Evolutionary conservation across 1,284 basidiomycete genomes (phyloP), one percentile per base, ranked within the genome.

Genomic region (Volvariella volvacea): DNA sequence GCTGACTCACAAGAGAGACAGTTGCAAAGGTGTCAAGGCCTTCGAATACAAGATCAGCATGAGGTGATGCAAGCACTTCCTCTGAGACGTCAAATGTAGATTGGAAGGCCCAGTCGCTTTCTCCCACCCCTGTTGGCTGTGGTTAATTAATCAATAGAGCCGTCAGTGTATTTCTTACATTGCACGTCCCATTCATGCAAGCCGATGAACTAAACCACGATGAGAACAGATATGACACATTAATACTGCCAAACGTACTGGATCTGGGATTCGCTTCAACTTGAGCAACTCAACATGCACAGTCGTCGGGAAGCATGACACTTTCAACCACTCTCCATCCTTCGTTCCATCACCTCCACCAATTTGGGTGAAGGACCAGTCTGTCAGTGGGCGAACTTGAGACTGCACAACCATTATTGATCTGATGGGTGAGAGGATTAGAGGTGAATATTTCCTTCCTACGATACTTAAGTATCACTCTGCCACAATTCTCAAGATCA

Each of bases 81-180:
- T 73, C 63, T 1, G 67, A 65, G n/a, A 80, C 67, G 7, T 62
- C 51, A 56, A 94, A 85, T 1, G 60, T 66, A 7, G 80, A 83
- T 56, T 76, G 81, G 71, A 94, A 95, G n/a, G 71, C 67, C 92
- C 92, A 95, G 34, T 83, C 77, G 8, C 74, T 72, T 63, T 94
- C 91, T 19, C 88, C 89, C 39, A 94, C 70, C 92, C 91, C 90
- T 92, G n/a, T n/a, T n/a, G n/a, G n/a, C n/a, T n/a, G 49, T 25
- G 47, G 19, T 44, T 17, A 41, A 40, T 16, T 36, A 48, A 39
- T 22, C 42, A 45, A 20, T 31, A 21, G 19, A 36, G 22, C 14
- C 15, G 21, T 12, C 25, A 32, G 43, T 43, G 16, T 6, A 36
- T 10, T 17, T 37, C 60, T 16, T 40, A 64, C 92, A 93, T 67